Evolutionary conservation across 139 green algal species (phyloP).

Genomic region (Trebouxia sp.): DNA sequence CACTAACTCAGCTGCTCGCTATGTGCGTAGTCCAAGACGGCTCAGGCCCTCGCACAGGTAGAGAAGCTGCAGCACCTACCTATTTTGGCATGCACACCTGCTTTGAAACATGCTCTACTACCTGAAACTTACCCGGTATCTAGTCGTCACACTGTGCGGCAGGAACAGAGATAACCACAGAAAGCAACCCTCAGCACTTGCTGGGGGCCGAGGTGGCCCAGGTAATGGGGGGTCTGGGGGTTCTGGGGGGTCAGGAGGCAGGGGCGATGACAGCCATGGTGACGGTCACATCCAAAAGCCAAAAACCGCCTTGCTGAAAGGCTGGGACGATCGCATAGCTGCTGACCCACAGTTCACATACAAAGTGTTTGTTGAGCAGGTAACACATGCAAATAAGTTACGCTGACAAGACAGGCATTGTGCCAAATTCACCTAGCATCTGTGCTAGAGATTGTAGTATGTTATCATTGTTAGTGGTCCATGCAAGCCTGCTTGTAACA

Average conservation of each 20-base stretch:
- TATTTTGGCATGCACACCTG: no score
- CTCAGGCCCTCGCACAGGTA: no score
- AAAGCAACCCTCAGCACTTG: not conserved
- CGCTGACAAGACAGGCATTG: not conserved
- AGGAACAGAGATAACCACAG: no score
- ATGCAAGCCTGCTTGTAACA: not conserved
- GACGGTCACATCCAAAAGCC: not conserved
- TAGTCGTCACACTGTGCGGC: no score
- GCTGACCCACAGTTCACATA: conserved; percentile 89
- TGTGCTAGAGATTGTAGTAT: not conserved
- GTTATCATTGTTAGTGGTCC: not conserved
- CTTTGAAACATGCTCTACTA: no score
- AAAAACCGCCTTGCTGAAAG: conserved; percentile 56
- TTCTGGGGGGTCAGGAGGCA: not conserved
- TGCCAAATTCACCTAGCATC: not conserved
- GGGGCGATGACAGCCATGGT: not conserved
- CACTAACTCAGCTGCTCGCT: no score
- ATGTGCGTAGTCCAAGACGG: no score
- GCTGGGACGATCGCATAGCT: conserved; percentile 86
- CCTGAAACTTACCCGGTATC: no score
- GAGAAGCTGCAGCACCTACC: no score
- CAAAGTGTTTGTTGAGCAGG: conserved; percentile 93
- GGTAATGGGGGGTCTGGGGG: not conserved
- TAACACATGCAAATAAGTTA: not conserved
- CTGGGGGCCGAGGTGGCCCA: not conserved